Evolutionary conservation across 768 basidiomycete species (phyloP).

Genomic region (Tricholoma saponaceum): DNA sequence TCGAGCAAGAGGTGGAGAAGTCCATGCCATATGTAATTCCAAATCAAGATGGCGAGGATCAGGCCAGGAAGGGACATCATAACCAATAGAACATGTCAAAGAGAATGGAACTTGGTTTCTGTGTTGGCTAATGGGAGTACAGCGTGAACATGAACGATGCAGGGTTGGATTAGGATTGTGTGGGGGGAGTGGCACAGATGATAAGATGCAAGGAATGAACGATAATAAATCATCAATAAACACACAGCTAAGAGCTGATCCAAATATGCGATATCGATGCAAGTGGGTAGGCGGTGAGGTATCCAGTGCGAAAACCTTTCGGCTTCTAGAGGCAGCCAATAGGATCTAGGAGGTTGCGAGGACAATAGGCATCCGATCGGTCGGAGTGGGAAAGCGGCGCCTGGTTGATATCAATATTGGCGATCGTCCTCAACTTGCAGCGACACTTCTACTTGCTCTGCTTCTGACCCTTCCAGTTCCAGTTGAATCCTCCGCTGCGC

Average conservation of each 20-base stretch:
- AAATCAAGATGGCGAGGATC: not conserved
- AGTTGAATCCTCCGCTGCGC: not conserved
- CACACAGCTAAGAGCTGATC: not conserved
- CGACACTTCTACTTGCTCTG: constrained; percentile 12
- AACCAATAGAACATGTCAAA: not conserved
- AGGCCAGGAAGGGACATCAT: not conserved
- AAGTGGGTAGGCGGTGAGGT: not conserved
- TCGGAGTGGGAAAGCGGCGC: not conserved
- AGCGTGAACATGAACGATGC: not conserved
- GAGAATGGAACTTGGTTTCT: not conserved
- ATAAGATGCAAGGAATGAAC: constrained; percentile 1
- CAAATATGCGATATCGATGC: not conserved
- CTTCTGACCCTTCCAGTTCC: constrained; percentile 8
- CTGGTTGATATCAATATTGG: constrained; percentile 11
- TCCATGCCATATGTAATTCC: not conserved
- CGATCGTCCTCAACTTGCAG: not conserved
- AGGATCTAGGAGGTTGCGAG: constrained; percentile 2
- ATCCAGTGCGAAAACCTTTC: not conserved
- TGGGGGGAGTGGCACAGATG: not conserved
- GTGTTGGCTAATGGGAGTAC: constrained; percentile 1
- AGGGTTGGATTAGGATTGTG: not conserved
- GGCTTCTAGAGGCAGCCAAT: not conserved
- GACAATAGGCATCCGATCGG: not conserved
- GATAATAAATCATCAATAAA: not conserved
- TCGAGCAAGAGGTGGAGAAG: constrained; percentile 8